Conservation (phyloP, 768 basidiomycete genomes). For the Lentinula sp. region DNA sequence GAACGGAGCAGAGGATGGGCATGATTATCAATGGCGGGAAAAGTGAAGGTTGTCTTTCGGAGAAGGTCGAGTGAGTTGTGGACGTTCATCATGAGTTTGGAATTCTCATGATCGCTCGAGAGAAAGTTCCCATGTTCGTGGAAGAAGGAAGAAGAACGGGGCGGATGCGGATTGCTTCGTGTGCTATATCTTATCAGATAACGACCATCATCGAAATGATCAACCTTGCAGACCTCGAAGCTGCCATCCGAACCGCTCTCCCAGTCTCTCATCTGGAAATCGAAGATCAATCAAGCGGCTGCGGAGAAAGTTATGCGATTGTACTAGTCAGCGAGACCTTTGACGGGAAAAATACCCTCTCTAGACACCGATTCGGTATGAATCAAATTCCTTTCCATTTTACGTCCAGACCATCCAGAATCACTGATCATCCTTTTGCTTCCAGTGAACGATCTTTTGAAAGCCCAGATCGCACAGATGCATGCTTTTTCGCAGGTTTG, state of each 20-base stretch:
- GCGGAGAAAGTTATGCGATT: slow-evolving; percentile 73
- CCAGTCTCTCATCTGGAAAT: slow-evolving; percentile 62
- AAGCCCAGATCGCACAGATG: slow-evolving; percentile 70
- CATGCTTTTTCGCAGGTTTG: slow-evolving; percentile 85
- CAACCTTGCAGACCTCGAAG: slow-evolving; percentile 1
- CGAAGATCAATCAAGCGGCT: slow-evolving; percentile 72
- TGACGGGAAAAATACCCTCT: slow-evolving; percentile 76
- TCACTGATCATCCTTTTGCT: not conserved
- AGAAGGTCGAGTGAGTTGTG: slow-evolving; percentile 2
- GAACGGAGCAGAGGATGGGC: slow-evolving; percentile 63
- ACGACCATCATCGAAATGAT: not conserved
- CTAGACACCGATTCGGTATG: slow-evolving; percentile 62
- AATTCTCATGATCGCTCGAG: slow-evolving; percentile 75
- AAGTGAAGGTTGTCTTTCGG: slow-evolving; percentile 14
- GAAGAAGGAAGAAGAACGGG: slow-evolving; percentile 4
- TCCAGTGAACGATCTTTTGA: slow-evolving; percentile 72
- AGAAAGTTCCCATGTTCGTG: slow-evolving; percentile 26
- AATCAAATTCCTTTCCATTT: not conserved
- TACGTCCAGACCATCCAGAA: not conserved
- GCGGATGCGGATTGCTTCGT: not conserved
- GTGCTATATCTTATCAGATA: slow-evolving; percentile 6
- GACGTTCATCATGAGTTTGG: slow-evolving; percentile 37
- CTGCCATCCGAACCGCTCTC: slow-evolving; percentile 1
- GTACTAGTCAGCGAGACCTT: slow-evolving; percentile 77
- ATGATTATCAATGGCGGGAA: slow-evolving; percentile 74